These are phyloP conservation scores for Amniculicola lignicola DNA, from an alignment of 495 filamentous ascomycete species.

Conservation along the genomic window DNA sequence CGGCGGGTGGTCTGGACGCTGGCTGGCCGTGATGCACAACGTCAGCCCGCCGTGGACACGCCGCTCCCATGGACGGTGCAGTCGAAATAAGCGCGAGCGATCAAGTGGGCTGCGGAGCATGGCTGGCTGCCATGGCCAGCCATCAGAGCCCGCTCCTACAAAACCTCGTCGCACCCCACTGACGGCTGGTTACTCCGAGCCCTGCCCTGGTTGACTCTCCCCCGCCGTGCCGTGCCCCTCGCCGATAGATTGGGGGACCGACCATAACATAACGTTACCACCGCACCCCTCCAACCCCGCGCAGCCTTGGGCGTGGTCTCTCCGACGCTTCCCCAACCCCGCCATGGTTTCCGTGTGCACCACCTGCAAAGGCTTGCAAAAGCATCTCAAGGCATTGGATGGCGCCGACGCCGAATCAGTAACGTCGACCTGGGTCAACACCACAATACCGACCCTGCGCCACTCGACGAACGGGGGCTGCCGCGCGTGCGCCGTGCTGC, in stretches of 20 bases:
- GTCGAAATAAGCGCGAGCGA: background rate
- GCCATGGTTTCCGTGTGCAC: conserved; percentile 31
- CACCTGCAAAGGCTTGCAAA: conserved; percentile 28
- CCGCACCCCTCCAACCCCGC: background rate
- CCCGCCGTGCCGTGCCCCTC: background rate
- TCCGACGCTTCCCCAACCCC: conserved; percentile 2
- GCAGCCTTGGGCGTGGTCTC: background rate
- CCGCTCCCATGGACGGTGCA: too few relatives aligned
- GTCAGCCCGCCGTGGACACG: too few relatives aligned
- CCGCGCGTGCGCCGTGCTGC: conserved; percentile 29
- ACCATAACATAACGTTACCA: background rate
- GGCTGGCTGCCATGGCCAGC: background rate
- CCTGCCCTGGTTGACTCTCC: background rate
- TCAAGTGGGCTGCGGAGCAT: background rate
- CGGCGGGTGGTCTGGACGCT: background rate
- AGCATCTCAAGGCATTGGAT: conserved; percentile 11
- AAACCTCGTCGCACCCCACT: background rate
- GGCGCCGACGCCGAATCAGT: conserved; percentile 12
- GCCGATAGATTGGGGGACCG: too few relatives aligned
- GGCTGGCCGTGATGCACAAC: too few relatives aligned
- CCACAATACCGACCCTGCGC: conserved; percentile 24
- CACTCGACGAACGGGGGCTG: conserved; percentile 24
- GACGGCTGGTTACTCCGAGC: background rate
- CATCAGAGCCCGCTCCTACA: background rate
- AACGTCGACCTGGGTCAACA: conserved; percentile 11